These are phyloP conservation scores for Trichoderma sp. DNA, from an alignment of 2,329 filamentous ascomycete genomes.

Conservation along the genomic window DNA sequence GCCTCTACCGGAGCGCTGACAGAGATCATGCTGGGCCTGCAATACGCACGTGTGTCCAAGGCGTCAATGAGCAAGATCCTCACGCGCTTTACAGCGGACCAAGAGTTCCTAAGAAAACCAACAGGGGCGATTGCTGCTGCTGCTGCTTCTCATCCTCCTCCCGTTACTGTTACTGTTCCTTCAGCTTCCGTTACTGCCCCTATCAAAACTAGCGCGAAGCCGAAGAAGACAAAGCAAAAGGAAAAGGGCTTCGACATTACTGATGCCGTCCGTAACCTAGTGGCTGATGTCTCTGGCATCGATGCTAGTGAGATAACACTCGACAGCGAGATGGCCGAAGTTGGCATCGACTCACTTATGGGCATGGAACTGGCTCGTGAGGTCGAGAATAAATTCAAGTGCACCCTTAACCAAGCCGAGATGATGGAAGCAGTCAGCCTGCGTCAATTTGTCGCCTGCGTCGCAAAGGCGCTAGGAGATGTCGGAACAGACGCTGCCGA, in stretches of 20 bases:
- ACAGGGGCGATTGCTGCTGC: not conserved
- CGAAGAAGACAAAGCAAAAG: not conserved
- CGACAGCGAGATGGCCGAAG: not conserved
- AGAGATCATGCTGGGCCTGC: not conserved
- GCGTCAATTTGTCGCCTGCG: not conserved
- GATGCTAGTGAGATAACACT: not conserved
- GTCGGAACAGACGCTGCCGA: not conserved
- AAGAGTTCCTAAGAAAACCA: not conserved
- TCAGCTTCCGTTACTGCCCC: too few species aligned
- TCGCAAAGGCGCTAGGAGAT: not conserved
- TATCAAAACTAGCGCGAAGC: not conserved
- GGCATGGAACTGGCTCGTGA: not conserved
- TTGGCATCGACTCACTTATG: not conserved
- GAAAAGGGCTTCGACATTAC: not conserved
- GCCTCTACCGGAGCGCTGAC: not conserved
- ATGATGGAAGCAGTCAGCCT: not conserved
- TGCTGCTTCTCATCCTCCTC: not conserved
- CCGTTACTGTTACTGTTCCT: not conserved
- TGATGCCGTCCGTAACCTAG: not conserved
- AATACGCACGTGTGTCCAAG: not conserved
- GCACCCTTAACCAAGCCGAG: not conserved
- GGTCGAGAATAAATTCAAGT: not conserved
- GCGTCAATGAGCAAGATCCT: not conserved
- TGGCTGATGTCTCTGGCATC: not conserved
- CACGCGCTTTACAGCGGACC: not conserved